These are phyloP conservation scores for Globisporangium uncinulatum DNA, from an alignment of 352 stramenopile genomes.

Conservation along the genomic window DNA sequence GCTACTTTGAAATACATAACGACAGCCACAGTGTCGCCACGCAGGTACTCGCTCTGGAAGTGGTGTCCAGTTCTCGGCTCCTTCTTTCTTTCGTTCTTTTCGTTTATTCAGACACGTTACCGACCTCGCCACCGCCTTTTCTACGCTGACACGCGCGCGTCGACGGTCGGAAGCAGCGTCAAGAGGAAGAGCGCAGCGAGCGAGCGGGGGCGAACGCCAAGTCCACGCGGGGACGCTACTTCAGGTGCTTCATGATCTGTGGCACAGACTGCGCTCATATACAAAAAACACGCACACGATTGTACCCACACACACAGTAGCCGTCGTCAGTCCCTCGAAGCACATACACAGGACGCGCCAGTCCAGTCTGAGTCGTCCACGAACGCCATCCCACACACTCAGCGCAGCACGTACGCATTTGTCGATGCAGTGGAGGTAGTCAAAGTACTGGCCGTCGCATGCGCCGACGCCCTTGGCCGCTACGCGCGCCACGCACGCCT, in stretches of 20 bases:
- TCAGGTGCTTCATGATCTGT: conserved; percentile 94
- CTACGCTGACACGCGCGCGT: not conserved
- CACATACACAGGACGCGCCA: too few species aligned
- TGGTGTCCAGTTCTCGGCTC: too few species aligned
- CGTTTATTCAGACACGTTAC: too few species aligned
- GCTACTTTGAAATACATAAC: too few species aligned
- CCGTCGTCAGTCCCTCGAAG: not conserved
- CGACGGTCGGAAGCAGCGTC: not conserved
- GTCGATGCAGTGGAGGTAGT: conserved; percentile 94
- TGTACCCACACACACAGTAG: not conserved
- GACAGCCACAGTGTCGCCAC: too few species aligned
- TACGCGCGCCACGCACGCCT: conserved; percentile 90
- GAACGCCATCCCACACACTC: not conserved
- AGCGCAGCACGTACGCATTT: conserved; percentile 80
- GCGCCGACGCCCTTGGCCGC: conserved; percentile 87
- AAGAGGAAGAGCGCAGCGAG: not conserved
- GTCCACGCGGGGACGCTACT: conserved; percentile 44
- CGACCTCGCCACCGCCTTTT: not conserved
- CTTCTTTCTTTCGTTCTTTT: too few species aligned
- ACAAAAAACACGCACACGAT: conserved; percentile 9
- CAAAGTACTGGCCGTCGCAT: conserved; percentile 95
- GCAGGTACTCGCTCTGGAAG: too few species aligned
- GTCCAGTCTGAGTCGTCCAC: too few species aligned
- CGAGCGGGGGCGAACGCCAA: not conserved
- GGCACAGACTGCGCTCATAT: conserved; percentile 66